These are phyloP conservation scores for Pythium folliculosum DNA, from an alignment of 352 stramenopile genomes.

Conservation along the genomic window DNA sequence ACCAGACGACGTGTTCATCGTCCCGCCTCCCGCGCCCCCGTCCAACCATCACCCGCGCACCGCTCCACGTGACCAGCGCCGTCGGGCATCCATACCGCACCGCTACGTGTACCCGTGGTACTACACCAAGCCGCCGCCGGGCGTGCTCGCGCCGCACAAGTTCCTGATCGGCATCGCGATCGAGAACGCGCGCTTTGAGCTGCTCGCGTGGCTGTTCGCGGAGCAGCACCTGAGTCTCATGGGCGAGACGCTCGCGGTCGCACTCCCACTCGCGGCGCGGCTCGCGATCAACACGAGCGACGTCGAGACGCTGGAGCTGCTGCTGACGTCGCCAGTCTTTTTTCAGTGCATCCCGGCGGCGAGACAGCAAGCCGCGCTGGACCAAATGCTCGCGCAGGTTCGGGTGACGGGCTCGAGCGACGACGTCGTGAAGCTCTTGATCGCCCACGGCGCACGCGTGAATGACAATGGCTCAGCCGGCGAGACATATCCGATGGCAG, in stretches of 20 bases:
- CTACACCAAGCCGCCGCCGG: slow-evolving; percentile 5
- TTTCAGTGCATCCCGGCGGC: background rate
- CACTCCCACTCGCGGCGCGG: background rate
- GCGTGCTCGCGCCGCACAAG: background rate
- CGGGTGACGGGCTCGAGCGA: background rate
- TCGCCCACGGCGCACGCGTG: background rate
- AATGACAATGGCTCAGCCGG: background rate
- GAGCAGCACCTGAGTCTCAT: background rate
- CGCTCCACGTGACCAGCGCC: background rate
- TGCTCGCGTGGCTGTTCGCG: background rate
- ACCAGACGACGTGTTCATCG: background rate
- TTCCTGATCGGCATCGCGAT: slow-evolving; percentile 1
- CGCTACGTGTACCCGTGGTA: slow-evolving; percentile 9
- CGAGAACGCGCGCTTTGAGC: background rate
- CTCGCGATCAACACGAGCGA: slow-evolving; percentile 5
- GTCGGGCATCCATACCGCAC: background rate
- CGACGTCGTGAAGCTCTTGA: background rate
- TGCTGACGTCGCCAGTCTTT: background rate
- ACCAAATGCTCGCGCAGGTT: background rate
- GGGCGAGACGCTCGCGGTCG: background rate
- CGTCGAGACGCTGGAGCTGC: slow-evolving; percentile 1
- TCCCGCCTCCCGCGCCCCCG: background rate
- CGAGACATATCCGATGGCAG: background rate
- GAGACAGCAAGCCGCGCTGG: background rate
- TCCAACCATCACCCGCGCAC: background rate